Base-by-base conservation (phyloP, 345 rosid genomes). In the Gossypium mustelinum region DNA sequence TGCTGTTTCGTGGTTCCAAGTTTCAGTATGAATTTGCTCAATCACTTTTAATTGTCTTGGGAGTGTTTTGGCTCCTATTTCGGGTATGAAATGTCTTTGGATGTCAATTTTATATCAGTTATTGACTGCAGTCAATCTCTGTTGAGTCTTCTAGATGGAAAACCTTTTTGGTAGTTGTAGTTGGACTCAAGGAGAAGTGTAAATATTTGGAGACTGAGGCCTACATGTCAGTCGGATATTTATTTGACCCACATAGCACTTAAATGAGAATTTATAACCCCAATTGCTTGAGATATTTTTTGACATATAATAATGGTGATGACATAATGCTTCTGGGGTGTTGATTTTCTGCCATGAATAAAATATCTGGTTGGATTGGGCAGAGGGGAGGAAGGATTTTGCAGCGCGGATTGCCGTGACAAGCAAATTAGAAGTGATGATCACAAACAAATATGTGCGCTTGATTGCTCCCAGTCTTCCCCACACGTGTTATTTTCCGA, bases 341-440 rank as follows among this genome's bases (percentile, higher is more conserved):
- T 29, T 55, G 45, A 20, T 72, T 45, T 44, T 65, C 22, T 18
- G 14, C 39, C 41, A 34, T 5, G 41, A 34, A 34, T 5, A 4
- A 34, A 34, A 34, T 34, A 34, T 34, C 41, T 55, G 10, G 3
- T 52, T 25, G 34, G 14, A 16, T 43, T 27, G 41, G 77, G 79
- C 78, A 78, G 85, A 70, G 85, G 81, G 14, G 85, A 80, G 68
- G 75, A 73, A 22, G 79, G 79, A 22, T 82, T 76, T 74, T 79
- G 85, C 70, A 74, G 82, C 22, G 48, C 25, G 4, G 82, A 77
- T 24, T 83, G 85, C 73, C 79, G 81, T 5, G 77, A 77, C 64
- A 72, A 57, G 48, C 79, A 80, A 12, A 83, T 83, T 3, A 48
- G 64, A 63, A 74, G 55, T 2, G 79, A 80, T 22, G 74, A 82